Conservation (phyloP, 495 filamentous ascomycete genomes). For the Xeromyces bisporus region DNA sequence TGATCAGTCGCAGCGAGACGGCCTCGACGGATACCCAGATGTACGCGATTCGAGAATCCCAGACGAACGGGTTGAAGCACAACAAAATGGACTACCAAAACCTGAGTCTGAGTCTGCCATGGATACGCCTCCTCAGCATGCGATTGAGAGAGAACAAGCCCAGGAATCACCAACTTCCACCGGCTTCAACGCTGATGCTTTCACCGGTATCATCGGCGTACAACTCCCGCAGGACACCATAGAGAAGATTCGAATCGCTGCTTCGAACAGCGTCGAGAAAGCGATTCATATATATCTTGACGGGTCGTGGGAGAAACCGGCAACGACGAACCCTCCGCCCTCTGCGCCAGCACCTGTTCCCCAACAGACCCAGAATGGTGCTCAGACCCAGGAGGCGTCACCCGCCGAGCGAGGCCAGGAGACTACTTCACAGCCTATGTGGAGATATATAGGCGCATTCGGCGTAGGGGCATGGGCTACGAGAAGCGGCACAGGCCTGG, state of each 20-base stretch:
- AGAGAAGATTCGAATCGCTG: conserved; percentile 34
- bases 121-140: not conserved
- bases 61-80: not conserved
- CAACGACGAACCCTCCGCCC: conserved; percentile 3
- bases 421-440: conserved; percentile 34
- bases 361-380: conserved; percentile 1
- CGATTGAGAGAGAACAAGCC: not conserved
- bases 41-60: not conserved
- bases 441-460: conserved; percentile 78
- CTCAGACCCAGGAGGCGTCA: not conserved
- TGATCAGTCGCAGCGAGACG: not conserved
- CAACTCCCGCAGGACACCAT: conserved; percentile 37
- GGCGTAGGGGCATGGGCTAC: conserved; percentile 87
- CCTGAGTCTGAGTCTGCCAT: not conserved
- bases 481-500: conserved; percentile 53
- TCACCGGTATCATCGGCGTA: conserved; percentile 55
- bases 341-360: conserved; percentile 1
- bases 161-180: conserved; percentile 1
- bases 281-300: conserved; percentile 83
- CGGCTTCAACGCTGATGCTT: conserved; percentile 50
- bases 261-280: conserved; percentile 43
- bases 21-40: not conserved
- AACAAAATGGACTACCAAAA: not conserved
- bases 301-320: conserved; percentile 62
- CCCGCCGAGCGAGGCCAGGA: conserved; percentile 4